Conservation (phyloP, 176 grass and related monocot species). For the Phyllostachys edulis region DNA sequence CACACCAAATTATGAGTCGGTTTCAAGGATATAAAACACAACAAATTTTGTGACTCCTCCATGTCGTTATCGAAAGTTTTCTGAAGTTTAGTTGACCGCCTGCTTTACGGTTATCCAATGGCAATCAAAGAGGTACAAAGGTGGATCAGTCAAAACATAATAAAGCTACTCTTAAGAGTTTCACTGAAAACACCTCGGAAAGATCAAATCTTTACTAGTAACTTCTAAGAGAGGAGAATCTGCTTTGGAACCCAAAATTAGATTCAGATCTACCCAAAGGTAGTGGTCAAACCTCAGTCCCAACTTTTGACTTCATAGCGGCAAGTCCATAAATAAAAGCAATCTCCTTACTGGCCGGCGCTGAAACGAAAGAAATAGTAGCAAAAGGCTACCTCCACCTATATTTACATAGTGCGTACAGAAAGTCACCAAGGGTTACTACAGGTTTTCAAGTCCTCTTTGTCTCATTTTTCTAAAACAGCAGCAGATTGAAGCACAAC, state of each 20-base stretch:
- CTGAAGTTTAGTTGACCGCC: neutral
- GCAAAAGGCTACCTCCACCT: neutral
- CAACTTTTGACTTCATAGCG: neutral
- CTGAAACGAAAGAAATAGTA: neutral
- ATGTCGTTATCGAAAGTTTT: neutral
- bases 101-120: neutral
- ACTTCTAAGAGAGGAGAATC: neutral
- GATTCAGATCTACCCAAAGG: neutral
- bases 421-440: neutral
- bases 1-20: neutral
- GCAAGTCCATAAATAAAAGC: neutral
- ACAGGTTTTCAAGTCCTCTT: constrained; percentile 8
- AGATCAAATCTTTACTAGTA: neutral
- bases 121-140: neutral
- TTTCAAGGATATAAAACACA: neutral
- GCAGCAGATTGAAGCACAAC: neutral
- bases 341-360: neutral
- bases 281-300: neutral
- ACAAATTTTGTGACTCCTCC: too few relatives aligned
- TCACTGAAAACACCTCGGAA: neutral
- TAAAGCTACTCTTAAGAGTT: neutral
- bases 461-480: neutral
- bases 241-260: neutral
- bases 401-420: constrained; percentile 18
- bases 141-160: constrained; percentile 8